Evolutionary conservation across 116 monocot genomes (phyloP), one percentile per base, ranked within the genome.

Genomic region (Iris pallida): DNA sequence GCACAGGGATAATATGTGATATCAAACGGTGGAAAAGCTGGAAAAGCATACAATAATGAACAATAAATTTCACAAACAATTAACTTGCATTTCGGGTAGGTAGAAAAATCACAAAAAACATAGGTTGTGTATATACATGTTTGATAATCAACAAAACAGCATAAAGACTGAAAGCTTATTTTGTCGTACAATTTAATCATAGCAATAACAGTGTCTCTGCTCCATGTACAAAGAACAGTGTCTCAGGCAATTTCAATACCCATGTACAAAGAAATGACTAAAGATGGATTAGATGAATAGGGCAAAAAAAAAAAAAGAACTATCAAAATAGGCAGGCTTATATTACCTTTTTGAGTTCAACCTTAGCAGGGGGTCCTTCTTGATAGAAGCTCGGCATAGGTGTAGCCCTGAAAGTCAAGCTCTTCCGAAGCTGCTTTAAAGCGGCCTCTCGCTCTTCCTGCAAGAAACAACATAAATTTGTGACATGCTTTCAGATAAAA

Each of bases 381-480:
- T 75, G 78, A 73, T 94, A 90, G 81, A 94, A 94, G 72, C 86
- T 95, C 6, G 95, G 95, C 76, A 95, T 88, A 15, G 95, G 95
- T 16, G 60, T 91, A 64, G 95, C 95, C 74, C 80, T 90, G 66
- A 85, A 85, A 59, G 66, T 80, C 78, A 95, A 14, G 57, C 55
- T 88, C 68, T 88, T 95, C 76, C 95, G 79, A 8, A 95, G 76
- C 67, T 88, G 74, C 68, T 86, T 95, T 46, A 95, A 57, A 47
- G 95, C 86, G 19, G 82, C 82, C 67, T 95, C 95, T 71, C 70
- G 73, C 66, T 95, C 91, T 78, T 91, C 91, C 95, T 95, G 79
- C 42, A 42, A 53, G n/a, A 20, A 47, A 64, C 9, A 64, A 30
- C 30, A 30, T 30, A 30, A 30, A 30, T 30, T 30, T 30, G 30